Base-by-base conservation (phyloP, 495 filamentous ascomycete genomes). In the Glutinoglossum americanum region DNA sequence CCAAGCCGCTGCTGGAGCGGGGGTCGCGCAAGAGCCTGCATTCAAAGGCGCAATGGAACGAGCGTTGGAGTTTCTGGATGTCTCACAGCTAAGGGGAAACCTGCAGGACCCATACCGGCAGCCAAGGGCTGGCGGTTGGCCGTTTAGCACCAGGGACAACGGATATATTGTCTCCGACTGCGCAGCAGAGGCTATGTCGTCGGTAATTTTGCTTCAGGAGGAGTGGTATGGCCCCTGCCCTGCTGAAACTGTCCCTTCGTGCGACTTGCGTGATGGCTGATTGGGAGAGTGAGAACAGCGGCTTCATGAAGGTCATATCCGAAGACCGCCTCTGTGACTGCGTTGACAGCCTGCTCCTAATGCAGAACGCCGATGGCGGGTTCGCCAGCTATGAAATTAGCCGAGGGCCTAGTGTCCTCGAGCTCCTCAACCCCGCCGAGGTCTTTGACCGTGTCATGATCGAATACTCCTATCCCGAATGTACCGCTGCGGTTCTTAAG, bases 391-490 rank as follows among this genome's bases (percentile, higher is more conserved):
- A 61, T 35, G 64, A 66, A 26, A 60, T 58, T 4, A 58, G 54
- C 19, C 54, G 61, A 1, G 60, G 55, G 5, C 45, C 58, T n/a
- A 10, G 25, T 1, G 57, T 49, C 25, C 57, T 66, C 10, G 63
- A 64, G 51, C 30, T 44, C 19, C 39, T 66, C n/a, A 66, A 66
- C 55, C 59, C 54, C 1, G 57, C 62, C 0, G 64, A 66, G 26
- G 28, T 62, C 0, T 64, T 64, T 37, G 60, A 57, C 10, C 27
- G 44, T 7, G 54, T 61, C 13, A 66, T 66, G 64, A 47, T 63
- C 1, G 64, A 66, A 25, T 60, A 61, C 23, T 58, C 60, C 44
- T 64, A 61, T 27, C 33, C 59, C 6, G 64, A 66, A 21, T 66
- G 64, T 39, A 66, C 60, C 1, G 55, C 57, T 1, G 59, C 64